Base-by-base conservation (phyloP, 2,329 filamentous ascomycete species). In the Hymenoscyphus fructigenus region DNA sequence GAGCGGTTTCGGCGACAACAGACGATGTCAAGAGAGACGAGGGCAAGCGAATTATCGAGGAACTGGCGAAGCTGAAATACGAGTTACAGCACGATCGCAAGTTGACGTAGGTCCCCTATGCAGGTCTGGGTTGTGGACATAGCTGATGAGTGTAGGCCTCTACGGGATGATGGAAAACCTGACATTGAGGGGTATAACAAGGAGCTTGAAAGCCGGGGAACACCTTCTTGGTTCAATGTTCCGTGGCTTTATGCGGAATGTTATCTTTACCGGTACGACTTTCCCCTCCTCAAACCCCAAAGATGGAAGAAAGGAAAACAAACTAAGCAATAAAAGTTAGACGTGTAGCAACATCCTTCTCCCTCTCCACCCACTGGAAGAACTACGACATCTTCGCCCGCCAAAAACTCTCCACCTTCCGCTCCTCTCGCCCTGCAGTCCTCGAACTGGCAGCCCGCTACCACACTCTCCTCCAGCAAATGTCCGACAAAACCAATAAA, bases 171-270 rank as follows among this genome's bases (percentile, higher is more conserved):
- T 69, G 75, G 74, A 29, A 61, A 71, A 15, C 63, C 69, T 44
- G 75, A 97, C 72, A 86, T 97, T 34, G 84, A 84, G 15, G 82
- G 85, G 50, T 99, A 97, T 80, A 99, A 99, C 79, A 82, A 88
- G 69, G 93, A 98, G 78, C 80, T 99, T 5, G 85, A 90, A 70
- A 83, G 88, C 69, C 84, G 92, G 23, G 91, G 89, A 55, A 85
- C 84, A 57, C 87, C 91, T 0, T 88, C 85, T 57, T 99, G 95
- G 95, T 90, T 94, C 75, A 84, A 90, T 68, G 87, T 90, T 5
- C 85, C 93, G 5, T 99, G 95, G 95, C 84, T 99, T 1, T 99
- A 87, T 78, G 83, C 90, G 29, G 95, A 99, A 81, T 98, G 95
- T 81, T 98, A 98, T 77, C 84, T 99, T 65, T 98, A 94, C 81